phyloP scores from a whole-genome alignment of 441 rosid genomes.

The Gossypium lobatum region DNA sequence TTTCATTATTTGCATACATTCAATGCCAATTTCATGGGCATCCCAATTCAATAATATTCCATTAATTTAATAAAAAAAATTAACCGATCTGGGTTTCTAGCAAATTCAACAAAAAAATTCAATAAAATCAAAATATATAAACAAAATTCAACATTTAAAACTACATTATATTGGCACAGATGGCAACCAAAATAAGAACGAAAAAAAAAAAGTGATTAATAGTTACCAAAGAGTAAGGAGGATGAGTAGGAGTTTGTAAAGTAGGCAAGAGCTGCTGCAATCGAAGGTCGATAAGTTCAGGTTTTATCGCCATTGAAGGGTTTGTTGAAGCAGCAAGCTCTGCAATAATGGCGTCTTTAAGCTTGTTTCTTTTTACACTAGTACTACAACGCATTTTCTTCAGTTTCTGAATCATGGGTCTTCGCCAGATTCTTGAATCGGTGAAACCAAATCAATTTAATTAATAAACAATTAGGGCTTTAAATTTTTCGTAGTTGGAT shows the following conservation, averaged over 20 bases:
- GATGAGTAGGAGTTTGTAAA: constrained; percentile 26
- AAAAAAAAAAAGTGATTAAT: background rate
- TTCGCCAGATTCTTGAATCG: too few relatives aligned
- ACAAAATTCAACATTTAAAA: background rate
- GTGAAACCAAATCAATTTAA: too few relatives aligned
- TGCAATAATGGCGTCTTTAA: constrained; percentile 15
- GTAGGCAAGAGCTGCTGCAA: constrained; percentile 17
- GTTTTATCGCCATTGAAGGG: background rate
- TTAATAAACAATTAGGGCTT: too few relatives aligned
- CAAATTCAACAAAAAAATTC: background rate
- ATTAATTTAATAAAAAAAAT: background rate
- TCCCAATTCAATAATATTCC: background rate
- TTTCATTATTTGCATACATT: background rate
- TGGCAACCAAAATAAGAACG: background rate
- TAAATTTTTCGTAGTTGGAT: too few relatives aligned
- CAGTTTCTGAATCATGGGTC: too few relatives aligned
- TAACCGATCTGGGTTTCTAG: background rate
- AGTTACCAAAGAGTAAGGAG: constrained; percentile 29
- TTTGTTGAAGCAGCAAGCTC: constrained; percentile 4
- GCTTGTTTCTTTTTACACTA: background rate
- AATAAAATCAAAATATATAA: background rate
- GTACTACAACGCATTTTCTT: background rate
- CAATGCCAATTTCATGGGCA: background rate
- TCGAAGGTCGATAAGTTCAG: constrained; percentile 11
- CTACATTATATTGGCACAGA: too few relatives aligned